These are phyloP conservation scores for Panaeolus cyanescens DNA, from an alignment of 768 basidiomycete species.

Conservation along the genomic window DNA sequence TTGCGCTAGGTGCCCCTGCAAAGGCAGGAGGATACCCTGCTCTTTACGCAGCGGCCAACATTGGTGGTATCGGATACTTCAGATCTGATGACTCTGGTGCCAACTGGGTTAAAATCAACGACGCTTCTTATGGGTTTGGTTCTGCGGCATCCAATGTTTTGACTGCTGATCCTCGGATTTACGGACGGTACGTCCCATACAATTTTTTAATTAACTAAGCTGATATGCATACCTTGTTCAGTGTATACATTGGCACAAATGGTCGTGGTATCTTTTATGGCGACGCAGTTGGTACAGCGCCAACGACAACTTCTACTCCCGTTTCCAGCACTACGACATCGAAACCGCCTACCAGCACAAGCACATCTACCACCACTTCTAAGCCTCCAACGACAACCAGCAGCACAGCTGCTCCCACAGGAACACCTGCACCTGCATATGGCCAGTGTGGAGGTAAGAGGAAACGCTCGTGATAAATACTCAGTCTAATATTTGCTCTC, in stretches of 20 bases:
- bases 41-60: conserved; percentile 55
- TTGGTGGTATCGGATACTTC: conserved; percentile 52
- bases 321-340: conserved; percentile 19
- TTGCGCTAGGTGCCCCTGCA: conserved; percentile 57
- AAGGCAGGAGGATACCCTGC: conserved; percentile 52
- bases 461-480: not conserved
- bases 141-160: conserved; percentile 47
- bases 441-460: conserved; percentile 45
- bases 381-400: conserved; percentile 24
- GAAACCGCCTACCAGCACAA: conserved; percentile 20
- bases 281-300: conserved; percentile 31
- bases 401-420: conserved; percentile 28
- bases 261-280: conserved; percentile 61
- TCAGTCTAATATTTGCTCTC: not conserved
- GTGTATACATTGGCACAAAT: conserved; percentile 64
- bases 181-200: conserved; percentile 46
- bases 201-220: not conserved
- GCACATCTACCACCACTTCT: conserved; percentile 19
- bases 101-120: conserved; percentile 63
- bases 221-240: conserved; percentile 16
- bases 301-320: conserved; percentile 28
- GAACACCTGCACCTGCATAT: conserved; percentile 28
- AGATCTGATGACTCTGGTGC: conserved; percentile 57
- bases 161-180: conserved; percentile 53
- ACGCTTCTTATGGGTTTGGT: conserved; percentile 58